A percentile compares a stretch with the other conserved stretches of the same genome.
Conservation (phyloP, 305 asterid species). For the Solanum hybrid region DNA sequence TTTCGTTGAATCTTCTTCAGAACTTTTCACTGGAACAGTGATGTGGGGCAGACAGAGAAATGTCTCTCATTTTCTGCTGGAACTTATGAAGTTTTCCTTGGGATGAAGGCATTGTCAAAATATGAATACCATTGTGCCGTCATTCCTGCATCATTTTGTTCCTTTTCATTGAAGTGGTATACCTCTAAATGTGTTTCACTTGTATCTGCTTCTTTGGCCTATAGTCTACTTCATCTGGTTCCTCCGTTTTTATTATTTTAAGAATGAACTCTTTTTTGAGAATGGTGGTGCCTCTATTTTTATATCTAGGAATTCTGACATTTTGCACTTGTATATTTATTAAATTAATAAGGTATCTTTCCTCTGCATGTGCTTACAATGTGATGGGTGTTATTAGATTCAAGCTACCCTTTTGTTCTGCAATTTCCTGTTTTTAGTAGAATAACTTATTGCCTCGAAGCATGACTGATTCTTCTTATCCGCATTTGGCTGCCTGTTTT, state of each 20-base stretch:
- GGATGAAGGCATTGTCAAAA: background rate
- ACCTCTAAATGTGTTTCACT: background rate
- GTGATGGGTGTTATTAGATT: background rate
- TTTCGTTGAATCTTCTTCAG: background rate
- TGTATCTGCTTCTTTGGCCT: background rate
- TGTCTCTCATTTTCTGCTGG: background rate
- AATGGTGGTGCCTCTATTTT: background rate
- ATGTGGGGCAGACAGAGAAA: background rate
- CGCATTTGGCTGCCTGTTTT: background rate
- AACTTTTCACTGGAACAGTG: background rate
- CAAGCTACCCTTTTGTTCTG: background rate
- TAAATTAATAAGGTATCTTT: background rate
- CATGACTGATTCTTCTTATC: background rate
- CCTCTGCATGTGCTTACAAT: background rate
- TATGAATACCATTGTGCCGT: background rate
- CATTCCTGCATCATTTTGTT: background rate
- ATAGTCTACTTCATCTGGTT: background rate
- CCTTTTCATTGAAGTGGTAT: background rate
- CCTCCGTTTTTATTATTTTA: background rate
- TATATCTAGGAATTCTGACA: background rate
- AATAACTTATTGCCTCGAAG: background rate
- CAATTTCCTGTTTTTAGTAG: background rate
- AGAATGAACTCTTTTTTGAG: background rate
- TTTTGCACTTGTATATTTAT: background rate
- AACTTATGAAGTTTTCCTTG: background rate